Conservation (phyloP, 2,329 filamentous ascomycete species). For the Cladophialophora immunda region DNA sequence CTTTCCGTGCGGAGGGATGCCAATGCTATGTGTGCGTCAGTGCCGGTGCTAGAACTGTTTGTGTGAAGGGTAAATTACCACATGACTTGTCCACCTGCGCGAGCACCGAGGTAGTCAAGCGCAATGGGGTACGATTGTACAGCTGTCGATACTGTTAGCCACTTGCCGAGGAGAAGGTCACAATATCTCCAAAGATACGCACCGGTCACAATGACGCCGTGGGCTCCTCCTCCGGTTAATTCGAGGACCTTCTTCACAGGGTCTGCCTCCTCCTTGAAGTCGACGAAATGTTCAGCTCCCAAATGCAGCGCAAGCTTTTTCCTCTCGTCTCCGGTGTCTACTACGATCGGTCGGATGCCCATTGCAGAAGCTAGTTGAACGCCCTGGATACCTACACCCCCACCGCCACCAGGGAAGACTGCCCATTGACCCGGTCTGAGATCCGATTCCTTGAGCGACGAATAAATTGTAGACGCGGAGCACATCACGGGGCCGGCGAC, state of each 20-base stretch:
- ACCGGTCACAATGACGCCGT: constrained; percentile 55
- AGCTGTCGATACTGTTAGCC: constrained; percentile 29
- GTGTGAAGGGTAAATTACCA: constrained; percentile 45
- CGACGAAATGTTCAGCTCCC: constrained; percentile 66
- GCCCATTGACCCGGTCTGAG: constrained; percentile 63
- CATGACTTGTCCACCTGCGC: constrained; percentile 62
- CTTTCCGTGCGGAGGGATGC: constrained; percentile 44
- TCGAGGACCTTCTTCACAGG: constrained; percentile 54
- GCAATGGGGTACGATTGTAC: constrained; percentile 53
- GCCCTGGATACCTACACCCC: constrained; percentile 66
- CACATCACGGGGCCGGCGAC: constrained; percentile 70
- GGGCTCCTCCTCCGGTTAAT: constrained; percentile 56
- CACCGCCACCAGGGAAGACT: constrained; percentile 64
- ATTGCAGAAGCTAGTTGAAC: constrained; percentile 64
- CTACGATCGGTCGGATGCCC: constrained; percentile 65
- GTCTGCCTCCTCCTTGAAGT: constrained; percentile 58
- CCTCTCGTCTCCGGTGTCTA: constrained; percentile 62
- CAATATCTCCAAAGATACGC: neutral
- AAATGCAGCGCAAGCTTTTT: constrained; percentile 56
- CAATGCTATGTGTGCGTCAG: constrained; percentile 45
- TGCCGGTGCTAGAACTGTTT: neutral
- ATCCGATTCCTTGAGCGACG: constrained; percentile 61
- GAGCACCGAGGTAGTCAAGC: constrained; percentile 55
- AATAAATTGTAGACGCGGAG: constrained; percentile 65
- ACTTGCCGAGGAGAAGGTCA: neutral